phyloP scores from a whole-genome alignment of 768 basidiomycete genomes.

The Agrocybe chaxingu region DNA sequence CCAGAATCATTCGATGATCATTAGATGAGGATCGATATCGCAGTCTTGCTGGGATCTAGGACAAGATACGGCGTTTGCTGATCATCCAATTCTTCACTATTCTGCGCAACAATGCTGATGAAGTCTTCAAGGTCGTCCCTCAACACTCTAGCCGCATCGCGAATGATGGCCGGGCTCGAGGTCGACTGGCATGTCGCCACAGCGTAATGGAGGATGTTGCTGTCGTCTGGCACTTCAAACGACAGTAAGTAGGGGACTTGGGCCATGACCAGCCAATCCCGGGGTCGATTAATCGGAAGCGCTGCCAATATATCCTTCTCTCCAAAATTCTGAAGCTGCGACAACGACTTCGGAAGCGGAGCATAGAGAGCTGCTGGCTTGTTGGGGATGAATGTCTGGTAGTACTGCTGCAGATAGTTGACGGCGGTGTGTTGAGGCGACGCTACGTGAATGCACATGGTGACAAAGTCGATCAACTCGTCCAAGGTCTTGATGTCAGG shows the following conservation, averaged over 20 bases:
- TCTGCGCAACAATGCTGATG: slow-evolving; percentile 8
- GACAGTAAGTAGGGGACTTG: slow-evolving; percentile 27
- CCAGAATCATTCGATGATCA: background rate
- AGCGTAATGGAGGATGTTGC: slow-evolving; percentile 23
- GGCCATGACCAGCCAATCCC: slow-evolving; percentile 25
- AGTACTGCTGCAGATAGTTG: slow-evolving; percentile 32
- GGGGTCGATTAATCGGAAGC: slow-evolving; percentile 19
- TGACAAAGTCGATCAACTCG: slow-evolving; percentile 24
- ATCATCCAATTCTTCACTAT: slow-evolving; percentile 24
- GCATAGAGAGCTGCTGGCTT: slow-evolving; percentile 24
- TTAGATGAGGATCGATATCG: slow-evolving; percentile 26
- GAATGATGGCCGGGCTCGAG: slow-evolving; percentile 7
- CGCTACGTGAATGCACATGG: slow-evolving; percentile 31
- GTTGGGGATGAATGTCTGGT: slow-evolving; percentile 29
- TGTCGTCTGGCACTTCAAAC: slow-evolving; percentile 22
- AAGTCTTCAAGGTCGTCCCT: slow-evolving; percentile 17
- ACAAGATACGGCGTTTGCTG: slow-evolving; percentile 26
- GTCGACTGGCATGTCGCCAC: slow-evolving; percentile 4
- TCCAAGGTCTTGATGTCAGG: slow-evolving; percentile 22
- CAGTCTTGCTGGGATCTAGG: slow-evolving; percentile 22
- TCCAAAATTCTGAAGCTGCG: slow-evolving; percentile 14
- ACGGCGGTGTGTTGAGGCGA: slow-evolving; percentile 30
- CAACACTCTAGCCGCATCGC: slow-evolving; percentile 22
- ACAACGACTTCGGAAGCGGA: slow-evolving; percentile 19
- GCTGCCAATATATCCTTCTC: slow-evolving; percentile 19